Evolutionary conservation across 805 yeast species (phyloP).

Genomic region (Schwanniomyces pseudopolymorphus): DNA sequence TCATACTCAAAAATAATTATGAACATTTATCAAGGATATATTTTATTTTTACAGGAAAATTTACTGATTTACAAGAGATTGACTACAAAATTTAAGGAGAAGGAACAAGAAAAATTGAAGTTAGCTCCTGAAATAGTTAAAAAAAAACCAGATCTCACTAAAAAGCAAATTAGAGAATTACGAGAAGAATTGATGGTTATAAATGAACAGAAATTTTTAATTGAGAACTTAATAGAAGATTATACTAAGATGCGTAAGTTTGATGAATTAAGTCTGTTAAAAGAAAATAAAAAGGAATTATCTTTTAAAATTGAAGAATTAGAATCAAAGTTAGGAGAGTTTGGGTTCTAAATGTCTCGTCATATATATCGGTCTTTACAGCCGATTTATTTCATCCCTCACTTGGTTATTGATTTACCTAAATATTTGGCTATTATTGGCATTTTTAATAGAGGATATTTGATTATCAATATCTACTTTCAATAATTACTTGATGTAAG

Average conservation of each 20-base stretch:
- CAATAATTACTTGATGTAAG: too few relatives aligned
- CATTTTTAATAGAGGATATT: too few relatives aligned
- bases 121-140: not conserved
- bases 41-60: constrained; percentile 63
- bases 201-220: constrained; percentile 77
- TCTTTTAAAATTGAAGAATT: constrained; percentile 46
- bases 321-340: constrained; percentile 56
- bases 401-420: too few relatives aligned
- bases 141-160: constrained; percentile 35
- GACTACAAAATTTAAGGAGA: constrained; percentile 44
- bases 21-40: constrained; percentile 57
- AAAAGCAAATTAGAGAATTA: constrained; percentile 53
- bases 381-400: too few relatives aligned
- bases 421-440: too few relatives aligned
- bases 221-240: constrained; percentile 60
- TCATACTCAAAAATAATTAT: constrained; percentile 33
- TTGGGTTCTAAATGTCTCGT: constrained; percentile 27
- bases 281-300: constrained; percentile 58
- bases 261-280: constrained; percentile 69
- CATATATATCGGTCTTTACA: too few relatives aligned
- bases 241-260: constrained; percentile 68
- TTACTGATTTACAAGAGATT: constrained; percentile 63
- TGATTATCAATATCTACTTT: too few relatives aligned
- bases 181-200: constrained; percentile 82
- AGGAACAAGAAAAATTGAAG: constrained; percentile 21